Percentiles rank a stretch among this genome's conserved stretches.
Conservation (phyloP, 495 filamentous ascomycete genomes). For the Lasiosphaeriaceae sp. region DNA sequence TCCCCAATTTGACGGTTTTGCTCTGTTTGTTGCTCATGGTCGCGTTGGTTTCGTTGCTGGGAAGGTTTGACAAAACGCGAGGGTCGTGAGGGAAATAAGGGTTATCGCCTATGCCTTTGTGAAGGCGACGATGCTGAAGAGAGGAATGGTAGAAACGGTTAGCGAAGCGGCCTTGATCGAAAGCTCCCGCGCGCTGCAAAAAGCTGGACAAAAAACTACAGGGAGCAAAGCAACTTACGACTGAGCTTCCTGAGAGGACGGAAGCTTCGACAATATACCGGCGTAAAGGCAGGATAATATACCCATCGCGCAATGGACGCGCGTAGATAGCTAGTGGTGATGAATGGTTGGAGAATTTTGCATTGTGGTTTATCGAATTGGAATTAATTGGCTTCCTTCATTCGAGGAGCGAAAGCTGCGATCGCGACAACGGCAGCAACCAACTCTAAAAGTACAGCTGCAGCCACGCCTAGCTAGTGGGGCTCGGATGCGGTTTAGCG, state of each 20-base stretch:
- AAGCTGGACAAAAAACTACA: neutral
- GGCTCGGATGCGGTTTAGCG: slow-evolving; percentile 1
- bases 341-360: neutral
- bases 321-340: slow-evolving; percentile 1
- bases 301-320: slow-evolving; percentile 33
- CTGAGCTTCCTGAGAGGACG: slow-evolving; percentile 14
- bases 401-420: too few species aligned
- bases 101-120: slow-evolving; percentile 1
- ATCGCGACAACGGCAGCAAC: neutral
- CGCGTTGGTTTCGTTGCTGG: neutral
- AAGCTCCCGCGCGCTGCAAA: neutral
- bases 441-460: neutral
- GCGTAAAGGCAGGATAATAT: slow-evolving; percentile 9
- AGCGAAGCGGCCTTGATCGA: neutral
- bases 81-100: neutral
- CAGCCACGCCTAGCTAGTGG: neutral
- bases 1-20: slow-evolving; percentile 47
- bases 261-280: slow-evolving; percentile 15
- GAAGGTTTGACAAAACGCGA: neutral
- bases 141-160: too few species aligned
- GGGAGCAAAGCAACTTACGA: slow-evolving; percentile 11
- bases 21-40: too few species aligned
- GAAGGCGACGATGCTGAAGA: neutral
- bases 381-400: too few species aligned
- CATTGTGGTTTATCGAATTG: too few species aligned